phyloP scores from a whole-genome alignment of 177 flowering plant species.

The Tripterygium wilfordii region DNA sequence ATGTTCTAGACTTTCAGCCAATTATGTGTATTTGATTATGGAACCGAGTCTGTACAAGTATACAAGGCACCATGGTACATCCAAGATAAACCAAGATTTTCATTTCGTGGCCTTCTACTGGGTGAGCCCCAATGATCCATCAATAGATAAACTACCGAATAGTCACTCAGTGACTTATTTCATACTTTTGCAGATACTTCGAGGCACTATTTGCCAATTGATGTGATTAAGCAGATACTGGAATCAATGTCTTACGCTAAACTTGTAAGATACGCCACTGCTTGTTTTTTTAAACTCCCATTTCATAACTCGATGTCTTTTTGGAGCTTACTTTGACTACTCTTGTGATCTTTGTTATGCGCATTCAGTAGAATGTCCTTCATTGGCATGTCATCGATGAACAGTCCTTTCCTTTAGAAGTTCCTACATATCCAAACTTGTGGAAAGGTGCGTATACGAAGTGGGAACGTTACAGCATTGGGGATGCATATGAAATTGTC shows the following conservation, averaged over 20 bases:
- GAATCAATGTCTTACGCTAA: constrained; percentile 98
- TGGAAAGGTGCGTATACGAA: constrained; percentile 95
- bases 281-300: background rate
- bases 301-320: background rate
- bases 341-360: constrained; percentile 14
- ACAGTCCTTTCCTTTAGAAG: constrained; percentile 89
- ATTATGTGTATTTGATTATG: constrained; percentile 78
- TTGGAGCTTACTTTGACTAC: background rate
- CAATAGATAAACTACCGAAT: too few species aligned
- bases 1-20: constrained; percentile 88
- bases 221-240: constrained; percentile 77
- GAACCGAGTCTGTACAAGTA: constrained; percentile 60
- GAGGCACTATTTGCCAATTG: constrained; percentile 75
- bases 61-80: constrained; percentile 86
- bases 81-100: constrained; percentile 81
- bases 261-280: constrained; percentile 61
- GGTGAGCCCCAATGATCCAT: too few species aligned
- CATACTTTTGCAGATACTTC: constrained; percentile 75
- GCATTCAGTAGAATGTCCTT: constrained; percentile 86
- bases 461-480: constrained; percentile 88
- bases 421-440: constrained; percentile 76
- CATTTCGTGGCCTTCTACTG: constrained; percentile 82
- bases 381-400: constrained; percentile 99
- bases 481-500: constrained; percentile 90
- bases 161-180: background rate